A percentile compares a stretch with the other conserved stretches of the same genome.
These are phyloP conservation scores for Tolypocladium amazonense DNA, from an alignment of 2,329 filamentous ascomycete genomes.

Conservation along the genomic window DNA sequence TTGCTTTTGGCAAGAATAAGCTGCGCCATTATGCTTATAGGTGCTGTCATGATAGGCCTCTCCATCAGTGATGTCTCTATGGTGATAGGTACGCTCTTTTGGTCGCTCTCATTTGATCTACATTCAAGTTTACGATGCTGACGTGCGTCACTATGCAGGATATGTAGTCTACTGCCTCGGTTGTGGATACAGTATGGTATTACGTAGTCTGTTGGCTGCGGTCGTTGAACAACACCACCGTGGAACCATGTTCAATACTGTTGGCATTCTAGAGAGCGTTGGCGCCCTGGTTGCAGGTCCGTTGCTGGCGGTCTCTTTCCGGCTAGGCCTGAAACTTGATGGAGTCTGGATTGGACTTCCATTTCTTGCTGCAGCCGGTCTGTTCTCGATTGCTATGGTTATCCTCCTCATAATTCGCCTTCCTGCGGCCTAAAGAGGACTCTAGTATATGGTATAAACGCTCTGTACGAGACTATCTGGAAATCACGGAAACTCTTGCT, in stretches of 20 bases:
- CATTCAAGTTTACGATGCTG: background rate
- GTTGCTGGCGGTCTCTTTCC: background rate
- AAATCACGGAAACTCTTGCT: no score
- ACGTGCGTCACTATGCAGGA: background rate
- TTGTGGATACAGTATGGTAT: background rate
- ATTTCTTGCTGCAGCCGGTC: background rate
- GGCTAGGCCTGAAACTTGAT: background rate
- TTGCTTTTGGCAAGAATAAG: background rate
- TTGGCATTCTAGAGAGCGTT: background rate
- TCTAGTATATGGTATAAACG: no score
- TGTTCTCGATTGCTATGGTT: background rate
- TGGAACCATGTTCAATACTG: background rate
- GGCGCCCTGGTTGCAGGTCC: background rate
- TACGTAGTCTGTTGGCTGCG: background rate
- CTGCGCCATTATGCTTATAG: background rate
- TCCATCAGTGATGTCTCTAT: background rate
- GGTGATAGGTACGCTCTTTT: background rate
- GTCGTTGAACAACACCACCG: background rate
- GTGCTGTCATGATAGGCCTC: background rate
- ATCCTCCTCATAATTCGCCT: background rate
- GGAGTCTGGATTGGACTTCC: background rate
- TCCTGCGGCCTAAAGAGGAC: background rate
- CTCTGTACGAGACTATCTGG: no score
- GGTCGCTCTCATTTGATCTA: background rate
- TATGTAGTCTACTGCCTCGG: background rate